phyloP scores from a whole-genome alignment of 768 basidiomycete species.

The Mycena rosella region DNA sequence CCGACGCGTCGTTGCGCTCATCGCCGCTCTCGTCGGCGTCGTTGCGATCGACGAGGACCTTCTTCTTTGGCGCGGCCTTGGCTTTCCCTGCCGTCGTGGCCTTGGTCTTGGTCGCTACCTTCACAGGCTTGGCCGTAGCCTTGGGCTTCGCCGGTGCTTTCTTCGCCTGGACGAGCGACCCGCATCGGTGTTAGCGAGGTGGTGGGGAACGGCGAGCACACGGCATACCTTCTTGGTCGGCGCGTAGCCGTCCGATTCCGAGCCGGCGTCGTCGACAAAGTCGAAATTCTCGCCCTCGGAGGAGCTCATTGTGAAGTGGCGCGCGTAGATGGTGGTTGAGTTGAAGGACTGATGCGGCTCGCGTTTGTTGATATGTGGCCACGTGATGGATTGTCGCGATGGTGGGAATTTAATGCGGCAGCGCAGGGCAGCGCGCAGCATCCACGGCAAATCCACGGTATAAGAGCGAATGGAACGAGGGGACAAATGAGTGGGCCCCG shows the following conservation, averaged over 20 bases:
- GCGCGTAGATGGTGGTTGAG: constrained; percentile 30
- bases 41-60: constrained; percentile 73
- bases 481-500: not conserved
- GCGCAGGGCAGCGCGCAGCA: constrained; percentile 26
- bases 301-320: constrained; percentile 69
- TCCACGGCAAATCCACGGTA: constrained; percentile 28
- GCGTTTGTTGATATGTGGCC: constrained; percentile 23
- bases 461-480: not conserved
- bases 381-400: not conserved
- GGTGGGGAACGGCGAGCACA: constrained; percentile 13
- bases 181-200: constrained; percentile 29
- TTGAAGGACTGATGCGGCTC: constrained; percentile 15
- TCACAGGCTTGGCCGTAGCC: constrained; percentile 45
- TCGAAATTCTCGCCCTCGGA: constrained; percentile 81
- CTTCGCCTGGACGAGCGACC: constrained; percentile 27
- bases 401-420: constrained; percentile 18
- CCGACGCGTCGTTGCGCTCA: constrained; percentile 57
- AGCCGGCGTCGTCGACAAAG: constrained; percentile 59
- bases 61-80: constrained; percentile 76
- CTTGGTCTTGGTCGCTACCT: constrained; percentile 57
- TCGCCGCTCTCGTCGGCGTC: constrained; percentile 69
- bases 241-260: constrained; percentile 77
- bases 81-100: constrained; percentile 54
- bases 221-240: constrained; percentile 69
- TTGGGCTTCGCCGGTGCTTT: constrained; percentile 39